phyloP scores from a whole-genome alignment of 257 asterid genomes.

The Anisodus acutangulus region DNA sequence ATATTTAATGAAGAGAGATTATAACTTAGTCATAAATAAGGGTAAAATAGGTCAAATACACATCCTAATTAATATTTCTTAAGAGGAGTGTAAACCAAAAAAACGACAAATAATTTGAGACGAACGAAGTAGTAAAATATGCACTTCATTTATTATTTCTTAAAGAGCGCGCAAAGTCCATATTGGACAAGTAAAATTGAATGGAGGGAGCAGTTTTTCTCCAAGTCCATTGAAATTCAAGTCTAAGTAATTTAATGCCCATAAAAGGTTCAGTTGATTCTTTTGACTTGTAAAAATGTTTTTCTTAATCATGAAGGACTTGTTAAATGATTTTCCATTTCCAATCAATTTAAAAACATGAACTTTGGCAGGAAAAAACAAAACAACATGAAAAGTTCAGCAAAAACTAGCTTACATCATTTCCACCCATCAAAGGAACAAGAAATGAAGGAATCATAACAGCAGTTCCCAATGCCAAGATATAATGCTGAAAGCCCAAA shows the following conservation, averaged over 20 bases:
- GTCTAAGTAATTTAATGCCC: background rate
- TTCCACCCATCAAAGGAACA: constrained; percentile 97
- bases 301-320: background rate
- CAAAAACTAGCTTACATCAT: constrained; percentile 55
- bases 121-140: too few species aligned
- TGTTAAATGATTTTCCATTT: background rate
- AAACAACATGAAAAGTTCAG: background rate
- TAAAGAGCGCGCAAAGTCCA: too few species aligned
- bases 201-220: background rate
- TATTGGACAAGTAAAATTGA: background rate
- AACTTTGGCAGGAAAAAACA: background rate
- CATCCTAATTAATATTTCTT: too few species aligned
- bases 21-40: too few species aligned
- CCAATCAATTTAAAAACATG: background rate
- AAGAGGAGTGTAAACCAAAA: too few species aligned
- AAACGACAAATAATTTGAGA: too few species aligned
- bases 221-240: background rate
- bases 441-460: constrained; percentile 96
- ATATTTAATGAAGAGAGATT: too few species aligned
- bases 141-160: too few species aligned
- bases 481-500: constrained; percentile 93
- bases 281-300: background rate
- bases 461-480: constrained; percentile 87
- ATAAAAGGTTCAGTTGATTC: background rate
- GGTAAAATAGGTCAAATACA: too few species aligned